Evolutionary conservation across 148 eudicot species (phyloP).

Genomic region (Amaranthus palmeri): DNA sequence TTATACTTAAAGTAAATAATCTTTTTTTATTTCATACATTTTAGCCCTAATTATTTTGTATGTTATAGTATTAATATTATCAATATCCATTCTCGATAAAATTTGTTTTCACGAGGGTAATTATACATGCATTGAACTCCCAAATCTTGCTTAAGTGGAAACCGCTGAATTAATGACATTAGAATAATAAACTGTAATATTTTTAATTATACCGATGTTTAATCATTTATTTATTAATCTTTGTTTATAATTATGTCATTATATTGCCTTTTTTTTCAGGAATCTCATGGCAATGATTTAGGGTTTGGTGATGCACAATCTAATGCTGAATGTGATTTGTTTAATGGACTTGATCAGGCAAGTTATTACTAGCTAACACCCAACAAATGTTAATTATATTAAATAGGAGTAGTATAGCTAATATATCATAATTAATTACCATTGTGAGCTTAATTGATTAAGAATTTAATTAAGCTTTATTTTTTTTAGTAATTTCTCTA

Average conservation of each 20-base stretch:
- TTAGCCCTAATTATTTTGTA: too few species aligned
- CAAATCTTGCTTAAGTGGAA: not conserved
- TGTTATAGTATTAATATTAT: too few species aligned
- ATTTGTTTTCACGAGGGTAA: not conserved
- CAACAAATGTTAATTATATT: not conserved
- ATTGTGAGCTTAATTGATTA: too few species aligned
- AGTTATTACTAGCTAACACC: not conserved
- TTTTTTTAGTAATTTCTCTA: too few species aligned
- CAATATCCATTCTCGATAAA: too few species aligned
- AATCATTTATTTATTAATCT: not conserved
- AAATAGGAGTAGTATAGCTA: not conserved
- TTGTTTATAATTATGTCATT: too few species aligned
- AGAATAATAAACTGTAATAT: too few species aligned
- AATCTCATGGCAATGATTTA: not conserved
- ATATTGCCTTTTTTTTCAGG: not conserved
- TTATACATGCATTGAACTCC: not conserved
- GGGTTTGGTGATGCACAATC: not conserved
- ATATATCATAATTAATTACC: not conserved
- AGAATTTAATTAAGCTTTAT: too few species aligned
- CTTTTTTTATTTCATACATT: not conserved
- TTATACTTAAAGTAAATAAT: not conserved
- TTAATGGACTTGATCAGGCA: slow-evolving; percentile 13
- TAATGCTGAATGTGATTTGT: not conserved
- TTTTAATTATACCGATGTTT: too few species aligned
- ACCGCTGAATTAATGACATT: too few species aligned